Evolutionary conservation across 352 stramenopile genomes (phyloP), one percentile per base, ranked within the genome.

Genomic region (Globisporangium middletonii): DNA sequence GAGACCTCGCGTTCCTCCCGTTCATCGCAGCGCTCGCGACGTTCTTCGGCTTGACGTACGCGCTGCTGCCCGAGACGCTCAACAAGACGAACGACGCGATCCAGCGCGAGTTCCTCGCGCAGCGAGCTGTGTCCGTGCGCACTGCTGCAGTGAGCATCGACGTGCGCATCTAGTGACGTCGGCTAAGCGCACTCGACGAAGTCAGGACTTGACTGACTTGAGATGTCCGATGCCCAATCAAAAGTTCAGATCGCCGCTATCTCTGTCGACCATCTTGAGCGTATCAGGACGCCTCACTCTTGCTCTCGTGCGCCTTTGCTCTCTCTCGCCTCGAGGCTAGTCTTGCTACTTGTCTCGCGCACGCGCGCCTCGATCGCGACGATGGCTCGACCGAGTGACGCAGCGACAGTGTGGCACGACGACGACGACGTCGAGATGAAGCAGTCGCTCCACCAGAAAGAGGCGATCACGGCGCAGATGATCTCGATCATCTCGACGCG

Each of bases 401-500:
- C 50, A 19, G 33, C 30, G 5, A 26, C 46, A 6, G 42, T 58
- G n/a, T 74, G 66, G 59, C 70, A 55, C 16, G 69, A 75, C 28
- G 72, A 75, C 3, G 67, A 73, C 7, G 64, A 77, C 11, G 53
- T 57, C 13, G 67, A 73, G 48, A 41, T 75, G 30, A 81, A 87
- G 59, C 73, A 86, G 58, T 82, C 81, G 50, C 63, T 86, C 50
- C 69, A 81, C 30, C 79, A 92, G 61, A 92, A 92, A 57, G 81
- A 87, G 44, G 77, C 74, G 2, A 78, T 92, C 55, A 89, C 81
- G 18, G 70, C 75, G 27, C 81, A 92, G 59, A 92, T 92, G 79
- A 92, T 92, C 52, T 77, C 72, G 33, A 88, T 92, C 64, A 83
- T 92, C 50, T 88, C 79, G 16, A 69, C 75, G 23, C 69, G 81